Evolutionary conservation across 2,329 filamentous ascomycete species (phyloP).

Genomic region (Coniella vitis): DNA sequence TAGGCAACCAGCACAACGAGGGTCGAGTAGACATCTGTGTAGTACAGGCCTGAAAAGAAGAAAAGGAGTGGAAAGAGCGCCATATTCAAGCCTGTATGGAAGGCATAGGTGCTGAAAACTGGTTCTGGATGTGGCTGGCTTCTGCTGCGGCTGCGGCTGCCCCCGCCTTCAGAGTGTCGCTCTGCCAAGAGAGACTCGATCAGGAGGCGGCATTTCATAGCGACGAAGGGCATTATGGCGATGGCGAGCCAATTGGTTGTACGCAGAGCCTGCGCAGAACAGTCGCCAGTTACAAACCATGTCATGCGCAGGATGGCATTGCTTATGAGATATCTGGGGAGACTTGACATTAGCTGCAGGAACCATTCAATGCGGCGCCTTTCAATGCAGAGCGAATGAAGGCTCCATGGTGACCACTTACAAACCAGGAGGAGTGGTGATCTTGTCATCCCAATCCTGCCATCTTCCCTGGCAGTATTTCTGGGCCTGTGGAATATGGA

Average conservation of each 20-base stretch:
- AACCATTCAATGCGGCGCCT: neutral
- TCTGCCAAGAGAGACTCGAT: conserved; percentile 38
- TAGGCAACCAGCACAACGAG: conserved; percentile 67
- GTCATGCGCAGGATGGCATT: conserved; percentile 30
- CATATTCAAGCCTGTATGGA: conserved; percentile 69
- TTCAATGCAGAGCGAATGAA: conserved; percentile 18
- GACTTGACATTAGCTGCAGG: conserved; percentile 18
- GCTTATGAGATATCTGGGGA: conserved; percentile 40
- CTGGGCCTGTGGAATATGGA: conserved; percentile 87
- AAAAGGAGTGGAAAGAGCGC: conserved; percentile 83
- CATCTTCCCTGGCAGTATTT: conserved; percentile 73
- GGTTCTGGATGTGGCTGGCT: neutral
- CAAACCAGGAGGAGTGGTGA: conserved; percentile 90
- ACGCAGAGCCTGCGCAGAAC: conserved; percentile 38
- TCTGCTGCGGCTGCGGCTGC: no score
- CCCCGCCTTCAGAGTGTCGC: conserved; percentile 17
- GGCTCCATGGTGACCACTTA: conserved; percentile 34
- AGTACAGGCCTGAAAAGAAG: conserved; percentile 94
- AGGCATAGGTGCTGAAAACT: conserved; percentile 32
- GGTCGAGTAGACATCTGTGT: conserved; percentile 85
- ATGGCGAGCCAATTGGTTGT: conserved; percentile 41
- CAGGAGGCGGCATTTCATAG: conserved; percentile 45
- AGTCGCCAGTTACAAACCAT: conserved; percentile 22
- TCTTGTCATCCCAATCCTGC: conserved; percentile 86
- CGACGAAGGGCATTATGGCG: conserved; percentile 35